Evolutionary conservation across 257 asterid species (phyloP).

Genomic region (Fraxinus excelsior): DNA sequence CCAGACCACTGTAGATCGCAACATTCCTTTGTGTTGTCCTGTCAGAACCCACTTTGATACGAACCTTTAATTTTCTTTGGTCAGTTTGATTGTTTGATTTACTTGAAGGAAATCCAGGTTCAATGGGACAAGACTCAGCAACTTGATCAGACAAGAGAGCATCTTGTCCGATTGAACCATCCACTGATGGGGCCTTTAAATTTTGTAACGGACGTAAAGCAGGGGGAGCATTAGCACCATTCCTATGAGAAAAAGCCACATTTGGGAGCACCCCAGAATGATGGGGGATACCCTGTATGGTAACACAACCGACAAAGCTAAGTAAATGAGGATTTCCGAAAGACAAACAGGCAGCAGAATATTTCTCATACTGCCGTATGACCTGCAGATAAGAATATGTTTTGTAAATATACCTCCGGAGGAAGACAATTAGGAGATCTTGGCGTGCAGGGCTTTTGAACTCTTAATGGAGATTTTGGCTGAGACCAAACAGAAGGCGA

Average conservation of each 20-base stretch:
- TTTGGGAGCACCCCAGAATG: constrained; percentile 34
- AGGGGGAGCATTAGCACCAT: constrained; percentile 34
- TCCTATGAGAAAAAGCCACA: constrained; percentile 45
- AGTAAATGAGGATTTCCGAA: constrained; percentile 29
- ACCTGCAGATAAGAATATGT: constrained; percentile 27
- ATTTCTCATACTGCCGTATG: constrained; percentile 7
- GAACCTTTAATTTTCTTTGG: constrained; percentile 61
- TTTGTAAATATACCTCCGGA: constrained; percentile 53
- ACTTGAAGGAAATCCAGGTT: constrained; percentile 44
- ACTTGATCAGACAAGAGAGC: constrained; percentile 39
- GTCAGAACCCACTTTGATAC: constrained; percentile 75
- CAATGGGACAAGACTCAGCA: constrained; percentile 42
- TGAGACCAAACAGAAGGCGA: constrained; percentile 67
- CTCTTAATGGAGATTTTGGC: constrained; percentile 60
- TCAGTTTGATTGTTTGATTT: constrained; percentile 43
- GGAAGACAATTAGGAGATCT: constrained; percentile 44
- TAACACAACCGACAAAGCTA: constrained; percentile 37
- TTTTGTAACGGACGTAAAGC: constrained; percentile 33
- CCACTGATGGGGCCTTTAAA: constrained; percentile 36
- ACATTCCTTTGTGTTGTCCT: constrained; percentile 60
- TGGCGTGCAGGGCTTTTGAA: constrained; percentile 48
- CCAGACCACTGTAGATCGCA: constrained; percentile 68
- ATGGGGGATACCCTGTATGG: constrained; percentile 54
- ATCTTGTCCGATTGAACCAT: constrained; percentile 44
- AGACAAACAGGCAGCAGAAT: constrained; percentile 22